A percentile compares a stretch with the other conserved stretches of the same genome.
Evolutionary conservation across 163 green algal genomes (phyloP).

Genomic region (Scenedesmus sp.): DNA sequence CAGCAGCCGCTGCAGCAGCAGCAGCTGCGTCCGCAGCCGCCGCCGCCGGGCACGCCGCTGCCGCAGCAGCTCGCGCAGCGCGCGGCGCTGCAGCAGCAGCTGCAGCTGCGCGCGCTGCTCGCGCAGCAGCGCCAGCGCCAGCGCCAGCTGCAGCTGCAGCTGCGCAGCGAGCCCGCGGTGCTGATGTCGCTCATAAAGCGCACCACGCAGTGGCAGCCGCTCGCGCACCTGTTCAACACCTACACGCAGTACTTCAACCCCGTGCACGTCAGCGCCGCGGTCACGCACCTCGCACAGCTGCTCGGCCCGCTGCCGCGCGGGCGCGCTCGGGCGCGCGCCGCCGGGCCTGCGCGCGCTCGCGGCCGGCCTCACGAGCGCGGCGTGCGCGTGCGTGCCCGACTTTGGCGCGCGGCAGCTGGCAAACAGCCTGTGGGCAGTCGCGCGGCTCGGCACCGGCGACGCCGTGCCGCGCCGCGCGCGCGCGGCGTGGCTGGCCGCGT

Average conservation of each 20-base stretch:
- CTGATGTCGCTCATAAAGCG: constrained; percentile 45
- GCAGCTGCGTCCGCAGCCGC: background rate
- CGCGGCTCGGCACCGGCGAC: constrained; percentile 37
- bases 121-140: constrained; percentile 23
- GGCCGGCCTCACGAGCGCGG: background rate
- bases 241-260: constrained; percentile 36
- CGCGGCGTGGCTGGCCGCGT: background rate
- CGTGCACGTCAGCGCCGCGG: constrained; percentile 48
- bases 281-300: constrained; percentile 55
- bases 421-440: constrained; percentile 55
- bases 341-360: constrained; percentile 8
- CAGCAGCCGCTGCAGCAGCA: background rate
- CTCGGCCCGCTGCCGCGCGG: background rate
- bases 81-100: constrained; percentile 15
- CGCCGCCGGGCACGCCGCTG: background rate
- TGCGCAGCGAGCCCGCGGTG: constrained; percentile 11
- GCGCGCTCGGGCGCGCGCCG: background rate
- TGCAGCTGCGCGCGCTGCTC: constrained; percentile 1
- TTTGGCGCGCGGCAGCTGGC: constrained; percentile 48
- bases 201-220: constrained; percentile 29
- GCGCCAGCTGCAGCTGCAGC: constrained; percentile 26
- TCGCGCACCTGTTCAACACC: constrained; percentile 39
- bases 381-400: constrained; percentile 6
- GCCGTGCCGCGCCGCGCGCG: constrained; percentile 8
- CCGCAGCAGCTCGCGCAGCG: background rate